phyloP scores from a whole-genome alignment of 192 early-diverging fungal species.

The Coemansia sp. region DNA sequence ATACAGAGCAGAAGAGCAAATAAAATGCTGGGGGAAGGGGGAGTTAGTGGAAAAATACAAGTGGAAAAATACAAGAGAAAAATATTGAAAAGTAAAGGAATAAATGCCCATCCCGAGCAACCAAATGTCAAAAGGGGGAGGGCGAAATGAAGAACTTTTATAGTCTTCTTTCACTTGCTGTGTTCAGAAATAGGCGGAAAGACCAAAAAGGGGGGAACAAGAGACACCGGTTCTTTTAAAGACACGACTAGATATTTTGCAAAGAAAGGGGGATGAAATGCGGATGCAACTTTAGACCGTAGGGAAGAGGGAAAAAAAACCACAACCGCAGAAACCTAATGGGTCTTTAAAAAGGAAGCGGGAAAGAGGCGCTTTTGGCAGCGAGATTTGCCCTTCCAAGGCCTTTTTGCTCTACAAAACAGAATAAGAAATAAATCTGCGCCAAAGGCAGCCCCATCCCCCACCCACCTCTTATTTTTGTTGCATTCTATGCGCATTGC shows the following conservation, averaged over 20 bases:
- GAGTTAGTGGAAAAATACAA: background rate
- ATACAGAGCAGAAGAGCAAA: background rate
- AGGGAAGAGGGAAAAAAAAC: background rate
- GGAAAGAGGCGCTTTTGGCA: constrained; percentile 1
- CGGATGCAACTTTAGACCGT: constrained; percentile 2
- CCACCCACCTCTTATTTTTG: background rate
- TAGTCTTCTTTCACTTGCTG: background rate
- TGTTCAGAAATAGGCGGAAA: constrained; percentile 2
- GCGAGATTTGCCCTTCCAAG: background rate
- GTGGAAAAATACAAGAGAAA: constrained; percentile 1
- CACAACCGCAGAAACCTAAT: background rate
- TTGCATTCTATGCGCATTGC: background rate
- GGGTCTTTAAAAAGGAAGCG: background rate
- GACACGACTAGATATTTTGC: constrained; percentile 1
- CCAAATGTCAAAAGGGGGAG: background rate
- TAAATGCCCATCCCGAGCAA: background rate
- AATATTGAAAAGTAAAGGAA: background rate
- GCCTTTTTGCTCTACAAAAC: background rate
- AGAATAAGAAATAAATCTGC: background rate
- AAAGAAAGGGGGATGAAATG: constrained; percentile 6
- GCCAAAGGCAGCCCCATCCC: background rate
- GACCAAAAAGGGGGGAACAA: constrained; percentile 7
- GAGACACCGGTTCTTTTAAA: constrained; percentile 1
- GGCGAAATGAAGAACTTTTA: background rate
- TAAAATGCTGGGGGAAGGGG: background rate